Evolutionary conservation across 768 basidiomycete species (phyloP).

Genomic region (Lactarius sp.): DNA sequence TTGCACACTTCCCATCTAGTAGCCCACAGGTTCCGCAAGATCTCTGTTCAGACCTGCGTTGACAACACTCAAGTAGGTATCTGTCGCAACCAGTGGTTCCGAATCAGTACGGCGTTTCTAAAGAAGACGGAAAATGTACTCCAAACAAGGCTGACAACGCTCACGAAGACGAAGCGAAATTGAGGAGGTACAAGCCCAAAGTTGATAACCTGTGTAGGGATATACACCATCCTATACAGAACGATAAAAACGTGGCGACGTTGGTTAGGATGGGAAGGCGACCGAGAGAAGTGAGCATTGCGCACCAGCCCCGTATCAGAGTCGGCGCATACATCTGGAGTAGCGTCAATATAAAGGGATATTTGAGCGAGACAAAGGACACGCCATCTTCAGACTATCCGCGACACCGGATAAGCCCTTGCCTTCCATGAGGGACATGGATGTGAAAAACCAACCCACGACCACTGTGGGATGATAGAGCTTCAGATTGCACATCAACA

Average conservation of each 20-base stretch:
- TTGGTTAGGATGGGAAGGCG: neutral
- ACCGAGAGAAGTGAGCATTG: neutral
- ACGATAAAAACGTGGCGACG: neutral
- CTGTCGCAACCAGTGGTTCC: neutral
- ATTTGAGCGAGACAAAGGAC: slow-evolving; percentile 1
- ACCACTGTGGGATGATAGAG: slow-evolving; percentile 32
- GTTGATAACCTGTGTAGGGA: slow-evolving; percentile 75
- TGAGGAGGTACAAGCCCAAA: slow-evolving; percentile 74
- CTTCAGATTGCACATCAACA: neutral
- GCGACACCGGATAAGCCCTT: slow-evolving; percentile 50
- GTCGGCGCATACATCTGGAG: slow-evolving; percentile 67
- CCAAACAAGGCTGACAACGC: slow-evolving; percentile 79
- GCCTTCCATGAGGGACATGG: slow-evolving; percentile 79
- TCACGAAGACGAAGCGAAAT: slow-evolving; percentile 66
- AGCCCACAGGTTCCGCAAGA: neutral
- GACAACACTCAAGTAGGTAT: slow-evolving; percentile 20
- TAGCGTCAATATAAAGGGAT: neutral
- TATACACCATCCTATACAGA: slow-evolving; percentile 56
- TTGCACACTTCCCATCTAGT: neutral
- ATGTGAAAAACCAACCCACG: slow-evolving; percentile 58
- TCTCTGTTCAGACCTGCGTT: slow-evolving; percentile 5
- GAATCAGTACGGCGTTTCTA: neutral
- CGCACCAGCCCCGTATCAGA: slow-evolving; percentile 69
- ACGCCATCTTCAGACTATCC: slow-evolving; percentile 40
- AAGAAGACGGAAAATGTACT: slow-evolving; percentile 44